Conservation (phyloP, 345 rosid species). For the Litchi chinensis region DNA sequence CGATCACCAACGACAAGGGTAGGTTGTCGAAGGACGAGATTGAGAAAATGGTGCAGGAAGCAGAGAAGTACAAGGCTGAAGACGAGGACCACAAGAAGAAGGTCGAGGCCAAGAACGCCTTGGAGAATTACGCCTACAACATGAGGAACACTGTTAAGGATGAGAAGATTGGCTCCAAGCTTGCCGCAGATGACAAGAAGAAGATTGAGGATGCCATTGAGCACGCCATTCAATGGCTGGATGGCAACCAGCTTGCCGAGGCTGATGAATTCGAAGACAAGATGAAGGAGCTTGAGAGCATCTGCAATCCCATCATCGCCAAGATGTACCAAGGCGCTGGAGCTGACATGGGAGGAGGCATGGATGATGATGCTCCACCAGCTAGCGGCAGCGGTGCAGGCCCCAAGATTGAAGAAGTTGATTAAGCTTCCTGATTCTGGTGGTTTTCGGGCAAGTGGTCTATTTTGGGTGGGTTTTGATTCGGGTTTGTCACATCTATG, state of each 20-base stretch:
- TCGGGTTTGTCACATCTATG: background rate
- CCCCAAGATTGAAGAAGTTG: constrained; percentile 66
- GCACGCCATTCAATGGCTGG: constrained; percentile 70
- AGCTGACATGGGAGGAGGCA: constrained; percentile 50
- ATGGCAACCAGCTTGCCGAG: constrained; percentile 62
- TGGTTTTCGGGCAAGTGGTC: background rate
- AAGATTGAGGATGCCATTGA: constrained; percentile 80
- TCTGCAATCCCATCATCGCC: constrained; percentile 80
- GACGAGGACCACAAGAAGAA: constrained; percentile 79
- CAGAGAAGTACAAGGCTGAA: constrained; percentile 76
- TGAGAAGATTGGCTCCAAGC: constrained; percentile 69
- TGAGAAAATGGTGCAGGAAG: constrained; percentile 79
- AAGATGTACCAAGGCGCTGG: constrained; percentile 71
- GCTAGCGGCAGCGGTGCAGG: constrained; percentile 50
- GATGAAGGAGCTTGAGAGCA: constrained; percentile 74
- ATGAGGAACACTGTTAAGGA: constrained; percentile 74
- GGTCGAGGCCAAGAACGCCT: constrained; percentile 61
- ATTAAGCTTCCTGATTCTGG: constrained; percentile 24
- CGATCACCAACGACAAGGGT: constrained; percentile 79
- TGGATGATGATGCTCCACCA: constrained; percentile 61
- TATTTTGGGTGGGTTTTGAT: background rate
- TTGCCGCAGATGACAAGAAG: constrained; percentile 57
- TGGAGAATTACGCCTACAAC: constrained; percentile 67
- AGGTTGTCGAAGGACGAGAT: constrained; percentile 74
- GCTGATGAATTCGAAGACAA: constrained; percentile 77